Conservation (phyloP, 2,329 filamentous ascomycete genomes). For the Mariannaea elegans region DNA sequence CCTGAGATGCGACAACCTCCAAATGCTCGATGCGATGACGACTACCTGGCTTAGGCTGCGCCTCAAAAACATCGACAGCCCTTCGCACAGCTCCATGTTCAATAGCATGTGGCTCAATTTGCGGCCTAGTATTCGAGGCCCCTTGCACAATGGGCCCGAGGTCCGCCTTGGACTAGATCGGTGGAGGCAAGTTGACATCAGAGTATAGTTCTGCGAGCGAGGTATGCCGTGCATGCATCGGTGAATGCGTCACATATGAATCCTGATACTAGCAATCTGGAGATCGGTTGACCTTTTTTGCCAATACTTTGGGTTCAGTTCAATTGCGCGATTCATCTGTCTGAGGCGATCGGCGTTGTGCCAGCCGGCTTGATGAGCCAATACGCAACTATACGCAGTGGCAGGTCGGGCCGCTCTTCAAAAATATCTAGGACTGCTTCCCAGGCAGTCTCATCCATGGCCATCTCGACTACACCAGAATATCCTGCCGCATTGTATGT, state of each 20-base stretch:
- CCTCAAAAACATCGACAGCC: slow-evolving; percentile 64
- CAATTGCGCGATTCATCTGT: slow-evolving; percentile 24
- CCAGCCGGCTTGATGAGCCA: slow-evolving; percentile 49
- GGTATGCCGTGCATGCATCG: too few species aligned
- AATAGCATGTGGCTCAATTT: slow-evolving; percentile 72
- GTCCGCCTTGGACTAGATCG: too few species aligned
- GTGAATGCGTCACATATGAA: too few species aligned
- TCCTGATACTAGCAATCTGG: too few species aligned
- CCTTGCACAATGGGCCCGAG: too few species aligned
- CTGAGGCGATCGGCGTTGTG: too few species aligned
- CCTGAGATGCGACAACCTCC: slow-evolving; percentile 64
- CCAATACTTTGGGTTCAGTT: too few species aligned
- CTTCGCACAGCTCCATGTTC: slow-evolving; percentile 67
- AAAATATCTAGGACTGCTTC: slow-evolving; percentile 49
- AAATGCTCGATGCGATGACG: slow-evolving; percentile 73
- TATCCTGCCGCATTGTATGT: slow-evolving; percentile 57
- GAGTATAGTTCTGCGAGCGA: too few species aligned
- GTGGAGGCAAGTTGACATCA: too few species aligned
- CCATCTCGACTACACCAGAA: slow-evolving; percentile 62
- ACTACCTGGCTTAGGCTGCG: slow-evolving; percentile 52
- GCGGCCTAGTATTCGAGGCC: slow-evolving; percentile 52
- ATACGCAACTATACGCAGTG: slow-evolving; percentile 58
- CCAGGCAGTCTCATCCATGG: slow-evolving; percentile 61
- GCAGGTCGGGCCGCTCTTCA: slow-evolving; percentile 43
- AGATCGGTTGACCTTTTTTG: too few species aligned